These are phyloP conservation scores for Colletotrichum incanum DNA, from an alignment of 2,329 filamentous ascomycete species.

Conservation along the genomic window DNA sequence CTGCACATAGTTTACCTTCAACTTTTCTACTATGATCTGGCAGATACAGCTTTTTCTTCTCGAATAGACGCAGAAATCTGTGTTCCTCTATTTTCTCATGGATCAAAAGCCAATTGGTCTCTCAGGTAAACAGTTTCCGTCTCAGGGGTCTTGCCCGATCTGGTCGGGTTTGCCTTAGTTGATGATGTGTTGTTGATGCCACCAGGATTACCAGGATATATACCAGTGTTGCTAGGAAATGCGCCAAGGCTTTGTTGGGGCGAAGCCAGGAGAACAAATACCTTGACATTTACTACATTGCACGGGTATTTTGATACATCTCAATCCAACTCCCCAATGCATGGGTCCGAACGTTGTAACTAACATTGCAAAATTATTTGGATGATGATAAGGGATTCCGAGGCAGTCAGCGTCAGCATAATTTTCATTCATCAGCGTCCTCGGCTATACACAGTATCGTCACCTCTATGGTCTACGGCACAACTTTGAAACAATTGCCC, in stretches of 20 bases:
- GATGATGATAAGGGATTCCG: no score
- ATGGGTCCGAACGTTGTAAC: no score
- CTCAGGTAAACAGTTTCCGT: background rate
- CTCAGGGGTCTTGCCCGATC: background rate
- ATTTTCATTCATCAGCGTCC: no score
- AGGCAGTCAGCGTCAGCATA: no score
- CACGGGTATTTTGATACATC: no score
- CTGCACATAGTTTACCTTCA: background rate
- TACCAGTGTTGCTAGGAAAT: background rate
- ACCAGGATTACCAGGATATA: background rate
- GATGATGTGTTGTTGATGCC: background rate
- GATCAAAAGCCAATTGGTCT: background rate
- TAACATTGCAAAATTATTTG: no score
- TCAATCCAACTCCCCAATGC: no score
- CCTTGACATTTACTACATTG: no score
- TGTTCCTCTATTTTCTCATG: background rate
- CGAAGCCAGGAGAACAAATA: no score
- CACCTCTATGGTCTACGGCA: no score
- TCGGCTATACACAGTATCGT: no score
- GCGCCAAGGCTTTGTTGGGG: background rate
- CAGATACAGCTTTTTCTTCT: background rate
- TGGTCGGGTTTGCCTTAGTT: background rate
- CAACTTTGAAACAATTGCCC: no score
- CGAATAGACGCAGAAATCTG: background rate
- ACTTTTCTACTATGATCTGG: background rate